These are phyloP conservation scores for Coemansia sp. DNA, from an alignment of 192 early-diverging fungal genomes.

Conservation along the genomic window DNA sequence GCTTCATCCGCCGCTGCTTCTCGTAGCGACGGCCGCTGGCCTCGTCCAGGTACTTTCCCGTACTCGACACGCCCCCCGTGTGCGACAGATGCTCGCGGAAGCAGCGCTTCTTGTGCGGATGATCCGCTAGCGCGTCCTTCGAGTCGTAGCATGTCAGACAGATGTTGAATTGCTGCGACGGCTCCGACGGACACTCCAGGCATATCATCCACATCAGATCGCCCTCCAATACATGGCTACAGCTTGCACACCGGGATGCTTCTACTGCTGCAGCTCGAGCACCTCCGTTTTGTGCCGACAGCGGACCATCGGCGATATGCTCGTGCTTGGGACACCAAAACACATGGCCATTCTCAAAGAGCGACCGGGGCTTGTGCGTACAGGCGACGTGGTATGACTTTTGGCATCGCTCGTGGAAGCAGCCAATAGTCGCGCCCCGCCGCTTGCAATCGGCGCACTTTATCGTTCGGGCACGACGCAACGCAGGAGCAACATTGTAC, in stretches of 20 bases:
- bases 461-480: constrained; percentile 65
- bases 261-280: too few relatives aligned
- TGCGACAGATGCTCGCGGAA: constrained; percentile 43
- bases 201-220: constrained; percentile 49
- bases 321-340: constrained; percentile 88
- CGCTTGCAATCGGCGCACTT: constrained; percentile 70
- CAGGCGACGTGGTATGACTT: constrained; percentile 78
- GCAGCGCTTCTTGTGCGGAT: constrained; percentile 49
- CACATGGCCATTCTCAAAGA: constrained; percentile 72
- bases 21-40: neutral
- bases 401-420: constrained; percentile 80
- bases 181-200: constrained; percentile 31
- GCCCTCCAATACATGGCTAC: constrained; percentile 11
- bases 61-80: constrained; percentile 2
- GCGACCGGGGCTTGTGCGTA: constrained; percentile 59
- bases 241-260: constrained; percentile 35
- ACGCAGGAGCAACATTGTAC: constrained; percentile 80
- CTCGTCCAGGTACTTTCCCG: constrained; percentile 1
- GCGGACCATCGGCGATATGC: neutral
- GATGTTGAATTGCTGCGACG: constrained; percentile 20
- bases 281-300: neutral
- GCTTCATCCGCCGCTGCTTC: neutral
- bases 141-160: constrained; percentile 46
- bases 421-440: constrained; percentile 80
- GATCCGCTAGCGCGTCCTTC: constrained; percentile 30